Evolutionary conservation across 2,329 filamentous ascomycete species (phyloP).

Genomic region (Lasiodiplodia theobromae): DNA sequence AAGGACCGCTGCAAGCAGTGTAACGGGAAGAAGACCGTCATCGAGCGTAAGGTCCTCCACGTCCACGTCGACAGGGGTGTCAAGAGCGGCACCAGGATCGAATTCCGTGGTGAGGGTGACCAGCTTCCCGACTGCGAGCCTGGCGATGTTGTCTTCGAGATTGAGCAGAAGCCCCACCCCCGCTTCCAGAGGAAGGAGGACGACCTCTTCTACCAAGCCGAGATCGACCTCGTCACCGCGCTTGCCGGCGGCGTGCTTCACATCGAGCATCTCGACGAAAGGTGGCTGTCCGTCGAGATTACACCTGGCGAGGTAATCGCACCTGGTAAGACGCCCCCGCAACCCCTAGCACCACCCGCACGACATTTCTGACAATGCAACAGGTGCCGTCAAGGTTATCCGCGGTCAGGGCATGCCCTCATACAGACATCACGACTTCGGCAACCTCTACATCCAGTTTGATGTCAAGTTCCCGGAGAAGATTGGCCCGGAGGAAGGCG

Average conservation of each 20-base stretch:
- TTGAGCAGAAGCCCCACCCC: conserved; percentile 97
- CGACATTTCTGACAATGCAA: conserved; percentile 15
- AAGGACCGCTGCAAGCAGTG: conserved; percentile 98
- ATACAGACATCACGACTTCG: conserved; percentile 89
- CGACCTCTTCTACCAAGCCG: conserved; percentile 91
- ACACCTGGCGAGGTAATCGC: conserved; percentile 93
- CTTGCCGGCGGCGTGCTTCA: conserved; percentile 89
- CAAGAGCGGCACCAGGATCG: conserved; percentile 91
- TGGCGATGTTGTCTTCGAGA: conserved; percentile 97
- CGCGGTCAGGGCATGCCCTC: conserved; percentile 98
- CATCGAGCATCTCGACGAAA: conserved; percentile 95
- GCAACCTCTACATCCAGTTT: conserved; percentile 97
- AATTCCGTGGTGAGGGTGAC: conserved; percentile 96
- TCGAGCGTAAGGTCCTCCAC: conserved; percentile 97
- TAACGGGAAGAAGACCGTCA: conserved; percentile 95
- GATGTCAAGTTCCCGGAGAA: conserved; percentile 89
- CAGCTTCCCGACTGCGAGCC: conserved; percentile 92
- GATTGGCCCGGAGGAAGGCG: conserved; percentile 53
- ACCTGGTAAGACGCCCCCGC: conserved; percentile 71
- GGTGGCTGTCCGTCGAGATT: conserved; percentile 94
- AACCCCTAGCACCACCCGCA: background rate
- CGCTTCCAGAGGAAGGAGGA: conserved; percentile 97
- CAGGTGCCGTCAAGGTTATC: conserved; percentile 91
- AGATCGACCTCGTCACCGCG: conserved; percentile 95
- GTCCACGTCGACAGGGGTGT: conserved; percentile 97